phyloP scores from a whole-genome alignment of 2,329 filamentous ascomycete genomes.

The Biscogniauxia mediterranea region DNA sequence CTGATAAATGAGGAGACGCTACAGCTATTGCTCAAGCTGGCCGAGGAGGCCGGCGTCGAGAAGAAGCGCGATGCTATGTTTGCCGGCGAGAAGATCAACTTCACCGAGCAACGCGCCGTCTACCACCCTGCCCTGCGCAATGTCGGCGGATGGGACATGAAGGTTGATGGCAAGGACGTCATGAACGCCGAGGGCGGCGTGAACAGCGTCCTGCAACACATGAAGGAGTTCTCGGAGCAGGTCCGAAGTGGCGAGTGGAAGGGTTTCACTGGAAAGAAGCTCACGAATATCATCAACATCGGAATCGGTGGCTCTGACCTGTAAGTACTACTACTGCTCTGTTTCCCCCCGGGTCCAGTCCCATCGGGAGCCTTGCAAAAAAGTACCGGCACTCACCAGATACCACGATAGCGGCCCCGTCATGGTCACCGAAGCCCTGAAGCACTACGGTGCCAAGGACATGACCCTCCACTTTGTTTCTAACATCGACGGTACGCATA shows the following conservation, averaged over 20 bases:
- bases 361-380: background rate
- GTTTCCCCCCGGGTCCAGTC: background rate
- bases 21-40: conserved; percentile 80
- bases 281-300: conserved; percentile 94
- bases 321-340: conserved; percentile 52
- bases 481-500: conserved; percentile 98
- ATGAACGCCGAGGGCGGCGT: conserved; percentile 87
- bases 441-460: conserved; percentile 84
- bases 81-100: conserved; percentile 97
- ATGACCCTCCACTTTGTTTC: conserved; percentile 96
- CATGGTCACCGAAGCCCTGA: conserved; percentile 98
- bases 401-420: conserved; percentile 73
- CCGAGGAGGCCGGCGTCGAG: conserved; percentile 86
- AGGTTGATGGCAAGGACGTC: conserved; percentile 89
- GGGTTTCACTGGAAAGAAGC: conserved; percentile 94
- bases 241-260: conserved; percentile 95
- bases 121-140: conserved; percentile 96
- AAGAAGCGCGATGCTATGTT: conserved; percentile 98
- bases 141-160: conserved; percentile 73
- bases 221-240: conserved; percentile 97
- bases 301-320: conserved; percentile 98
- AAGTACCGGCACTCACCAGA: background rate
- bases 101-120: conserved; percentile 93
- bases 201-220: conserved; percentile 88
- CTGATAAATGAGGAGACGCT: conserved; percentile 93